Conservation (phyloP, 345 rosid species). For the Xanthoceras sorbifolium region DNA sequence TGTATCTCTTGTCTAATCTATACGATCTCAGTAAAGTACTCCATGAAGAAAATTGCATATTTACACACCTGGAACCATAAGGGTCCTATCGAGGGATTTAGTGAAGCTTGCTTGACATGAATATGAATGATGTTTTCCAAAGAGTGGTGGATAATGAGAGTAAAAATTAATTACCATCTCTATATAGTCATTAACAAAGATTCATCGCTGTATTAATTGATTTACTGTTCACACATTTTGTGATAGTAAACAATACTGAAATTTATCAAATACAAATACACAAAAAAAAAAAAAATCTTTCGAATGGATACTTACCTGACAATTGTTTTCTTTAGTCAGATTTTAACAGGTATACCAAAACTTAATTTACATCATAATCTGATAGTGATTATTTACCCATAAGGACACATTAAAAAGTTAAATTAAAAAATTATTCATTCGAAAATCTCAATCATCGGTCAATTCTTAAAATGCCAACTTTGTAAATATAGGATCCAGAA, state of each 20-base stretch:
- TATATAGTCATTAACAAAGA: not conserved
- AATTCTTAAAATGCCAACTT: not conserved
- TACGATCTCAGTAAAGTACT: not conserved
- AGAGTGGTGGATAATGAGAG: too few species aligned
- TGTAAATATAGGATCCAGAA: not conserved
- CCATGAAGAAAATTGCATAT: not conserved
- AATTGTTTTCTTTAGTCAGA: too few species aligned
- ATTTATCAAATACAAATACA: too few species aligned
- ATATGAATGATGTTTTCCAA: too few species aligned
- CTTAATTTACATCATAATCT: too few species aligned
- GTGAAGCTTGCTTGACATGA: too few species aligned
- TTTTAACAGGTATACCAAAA: too few species aligned
- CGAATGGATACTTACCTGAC: constrained; percentile 39
- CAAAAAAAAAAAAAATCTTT: too few species aligned
- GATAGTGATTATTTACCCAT: not conserved
- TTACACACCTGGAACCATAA: not conserved
- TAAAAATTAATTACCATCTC: too few species aligned
- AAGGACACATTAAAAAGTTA: not conserved
- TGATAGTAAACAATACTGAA: not conserved
- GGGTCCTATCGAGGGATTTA: too few species aligned
- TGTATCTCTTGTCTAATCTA: not conserved
- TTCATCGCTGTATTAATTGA: not conserved
- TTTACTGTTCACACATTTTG: not conserved
- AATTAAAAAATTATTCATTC: not conserved
- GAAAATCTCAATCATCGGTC: not conserved